These are phyloP conservation scores for Blastocystis sp. DNA, from an alignment of 352 stramenopile genomes.

Conservation along the genomic window DNA sequence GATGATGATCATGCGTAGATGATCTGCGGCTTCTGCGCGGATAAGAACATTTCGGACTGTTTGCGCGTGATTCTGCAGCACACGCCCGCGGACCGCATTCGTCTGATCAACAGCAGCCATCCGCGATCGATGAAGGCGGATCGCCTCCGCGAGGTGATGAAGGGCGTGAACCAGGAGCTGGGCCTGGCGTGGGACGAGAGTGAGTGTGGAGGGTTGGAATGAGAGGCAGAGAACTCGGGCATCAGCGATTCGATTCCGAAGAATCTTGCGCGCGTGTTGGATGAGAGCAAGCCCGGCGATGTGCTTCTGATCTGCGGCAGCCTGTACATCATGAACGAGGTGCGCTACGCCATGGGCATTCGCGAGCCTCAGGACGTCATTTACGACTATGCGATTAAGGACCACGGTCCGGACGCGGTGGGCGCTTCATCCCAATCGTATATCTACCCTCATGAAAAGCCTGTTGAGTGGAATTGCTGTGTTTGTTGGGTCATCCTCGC, in stretches of 20 bases:
- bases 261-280: conserved; percentile 29
- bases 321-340: conserved; percentile 69
- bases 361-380: conserved; percentile 62
- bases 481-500: neutral
- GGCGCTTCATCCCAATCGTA: neutral
- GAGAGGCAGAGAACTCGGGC: conserved; percentile 28
- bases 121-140: conserved; percentile 57
- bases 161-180: neutral
- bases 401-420: conserved; percentile 49
- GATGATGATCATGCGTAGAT: neutral
- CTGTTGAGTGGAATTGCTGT: conserved; percentile 59
- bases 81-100: conserved; percentile 7
- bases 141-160: conserved; percentile 26
- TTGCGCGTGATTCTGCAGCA: conserved; percentile 40
- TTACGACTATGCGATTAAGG: conserved; percentile 38
- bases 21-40: conserved; percentile 68
- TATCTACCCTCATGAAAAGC: conserved; percentile 67
- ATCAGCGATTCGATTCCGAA: conserved; percentile 40
- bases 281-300: conserved; percentile 6
- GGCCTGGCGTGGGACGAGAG: conserved; percentile 21
- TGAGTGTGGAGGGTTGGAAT: neutral
- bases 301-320: conserved; percentile 57
- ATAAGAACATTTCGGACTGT: conserved; percentile 68
- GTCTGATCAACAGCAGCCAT: conserved; percentile 62
- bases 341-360: conserved; percentile 68